Evolutionary conservation across 2,329 filamentous ascomycete genomes (phyloP).

Genomic region (Harringtonia aguacate): DNA sequence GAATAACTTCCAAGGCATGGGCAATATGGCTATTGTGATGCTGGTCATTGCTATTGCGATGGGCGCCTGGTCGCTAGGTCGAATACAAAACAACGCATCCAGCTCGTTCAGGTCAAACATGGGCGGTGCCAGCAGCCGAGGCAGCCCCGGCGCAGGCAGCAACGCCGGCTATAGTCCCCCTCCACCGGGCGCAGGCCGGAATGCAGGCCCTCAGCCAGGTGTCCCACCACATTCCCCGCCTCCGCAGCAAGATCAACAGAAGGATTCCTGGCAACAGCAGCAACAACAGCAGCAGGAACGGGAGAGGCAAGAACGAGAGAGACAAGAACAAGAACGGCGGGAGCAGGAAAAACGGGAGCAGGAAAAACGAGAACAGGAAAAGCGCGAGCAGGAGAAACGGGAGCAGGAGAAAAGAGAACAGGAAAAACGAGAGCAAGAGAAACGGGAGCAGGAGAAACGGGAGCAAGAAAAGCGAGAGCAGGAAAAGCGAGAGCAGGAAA

Average conservation of each 20-base stretch:
- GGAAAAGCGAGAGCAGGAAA: not conserved
- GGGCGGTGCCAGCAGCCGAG: not conserved
- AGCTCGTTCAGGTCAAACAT: not conserved
- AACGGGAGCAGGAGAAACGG: slow-evolving; percentile 1
- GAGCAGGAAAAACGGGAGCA: slow-evolving; percentile 13
- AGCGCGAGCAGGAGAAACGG: not conserved
- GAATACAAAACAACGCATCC: slow-evolving; percentile 42
- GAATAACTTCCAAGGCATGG: slow-evolving; percentile 56
- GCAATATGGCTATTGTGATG: slow-evolving; percentile 61
- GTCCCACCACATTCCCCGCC: slow-evolving; percentile 14
- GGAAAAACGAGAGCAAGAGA: slow-evolving; percentile 11
- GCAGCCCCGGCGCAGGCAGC: not conserved
- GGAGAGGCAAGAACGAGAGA: slow-evolving; percentile 17
- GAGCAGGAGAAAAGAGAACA: slow-evolving; percentile 23
- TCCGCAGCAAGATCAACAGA: slow-evolving; percentile 11
- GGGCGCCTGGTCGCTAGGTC: slow-evolving; percentile 67
- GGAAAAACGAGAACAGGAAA: slow-evolving; percentile 14
- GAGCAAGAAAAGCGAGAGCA: not conserved
- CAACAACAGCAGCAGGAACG: slow-evolving; percentile 12
- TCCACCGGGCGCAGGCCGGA: not conserved
- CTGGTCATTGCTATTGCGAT: slow-evolving; percentile 64
- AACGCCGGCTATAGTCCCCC: slow-evolving; percentile 20
- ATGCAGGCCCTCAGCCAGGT: slow-evolving; percentile 9
- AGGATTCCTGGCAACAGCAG: slow-evolving; percentile 15
- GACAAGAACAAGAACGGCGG: slow-evolving; percentile 12